Base-by-base conservation (phyloP, 148 eudicot genomes). In the Diospyros kaki region DNA sequence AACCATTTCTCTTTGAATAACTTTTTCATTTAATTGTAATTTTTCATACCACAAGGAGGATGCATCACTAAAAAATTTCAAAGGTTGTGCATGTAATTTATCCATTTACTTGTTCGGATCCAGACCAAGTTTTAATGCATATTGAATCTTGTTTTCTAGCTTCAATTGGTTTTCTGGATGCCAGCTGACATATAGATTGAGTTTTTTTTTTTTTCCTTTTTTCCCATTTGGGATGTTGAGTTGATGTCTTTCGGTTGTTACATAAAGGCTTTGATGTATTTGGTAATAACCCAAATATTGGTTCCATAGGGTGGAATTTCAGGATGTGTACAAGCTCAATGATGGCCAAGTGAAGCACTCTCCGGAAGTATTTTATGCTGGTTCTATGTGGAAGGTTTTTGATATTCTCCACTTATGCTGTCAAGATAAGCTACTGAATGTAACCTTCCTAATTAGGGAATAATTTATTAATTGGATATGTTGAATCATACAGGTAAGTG, bases 281-380 rank as follows among this genome's bases (percentile, higher is more conserved):
- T 38, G 62, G 63, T 76, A 9, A 64, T 77, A 53, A 40, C 18
- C 4, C 45, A 14, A 28, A 44, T 80, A 44, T 64, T 83, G 72
- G 44, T 72, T 78, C 75, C 63, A 71, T 88, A 96, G 99, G 83
- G 98, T 96, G 52, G 92, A 96, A 77, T 96, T 96, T 82, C 87
- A 84, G 80, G 99, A 91, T 76, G 94, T 96, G 75, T 92, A 88
- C 80, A 87, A 90, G 87, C 97, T 93, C 66, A 84, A 76, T 73
- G 99, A 96, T 86, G 99, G 98, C 63, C 99, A 93, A 84, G 99
- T 93, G 73, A 96, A 91, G 83, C 98, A 96, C 81, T 96, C 99
- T 79, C 81, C 89, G 58, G 99, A 96, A 87, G 91, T 86, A 71
- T 96, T 93, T 84, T 96, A 96, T 89, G 99, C 97, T 72, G 99